Conservation (phyloP, 2,329 filamentous ascomycete species). For the Aspergillus brunneoviolaceus region DNA sequence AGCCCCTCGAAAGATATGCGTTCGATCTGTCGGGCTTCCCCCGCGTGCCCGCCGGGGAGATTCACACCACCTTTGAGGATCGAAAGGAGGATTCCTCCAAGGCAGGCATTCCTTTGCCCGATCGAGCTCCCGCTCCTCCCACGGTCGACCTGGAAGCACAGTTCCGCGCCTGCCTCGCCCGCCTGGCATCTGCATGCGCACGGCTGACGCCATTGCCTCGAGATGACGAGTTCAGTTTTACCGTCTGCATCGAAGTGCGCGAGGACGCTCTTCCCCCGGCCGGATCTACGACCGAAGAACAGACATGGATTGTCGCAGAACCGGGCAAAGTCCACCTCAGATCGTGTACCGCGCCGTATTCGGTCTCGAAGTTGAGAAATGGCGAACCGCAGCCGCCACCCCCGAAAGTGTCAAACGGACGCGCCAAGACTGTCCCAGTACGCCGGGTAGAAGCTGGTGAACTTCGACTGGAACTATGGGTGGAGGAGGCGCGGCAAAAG, state of each 20-base stretch:
- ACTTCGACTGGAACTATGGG: conserved; percentile 67
- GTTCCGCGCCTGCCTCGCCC: conserved; percentile 48
- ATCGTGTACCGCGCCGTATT: conserved; percentile 42
- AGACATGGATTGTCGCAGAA: conserved; percentile 62
- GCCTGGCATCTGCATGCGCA: conserved; percentile 46
- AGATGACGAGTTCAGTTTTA: conserved; percentile 50
- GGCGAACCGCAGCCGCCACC: conserved; percentile 36
- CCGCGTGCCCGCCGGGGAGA: conserved; percentile 46
- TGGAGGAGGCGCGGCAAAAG: conserved; percentile 64
- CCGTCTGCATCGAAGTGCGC: conserved; percentile 50
- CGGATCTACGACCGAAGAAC: conserved; percentile 50
- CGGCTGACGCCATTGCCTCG: conserved; percentile 45
- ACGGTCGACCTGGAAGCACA: conserved; percentile 49
- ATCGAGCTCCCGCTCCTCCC: conserved; percentile 30
- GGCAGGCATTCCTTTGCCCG: conserved; percentile 28
- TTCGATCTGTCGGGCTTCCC: conserved; percentile 61
- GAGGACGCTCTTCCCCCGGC: conserved; percentile 49
- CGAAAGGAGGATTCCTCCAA: conserved; percentile 36
- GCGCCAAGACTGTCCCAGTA: conserved; percentile 59
- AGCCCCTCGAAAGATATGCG: conserved; percentile 59
- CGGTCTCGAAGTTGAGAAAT: conserved; percentile 39
- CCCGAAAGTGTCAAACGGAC: conserved; percentile 43
- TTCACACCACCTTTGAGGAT: conserved; percentile 53
- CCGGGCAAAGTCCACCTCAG: conserved; percentile 44
- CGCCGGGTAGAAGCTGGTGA: conserved; percentile 64